Evolutionary conservation across 2,329 filamentous ascomycete genomes (phyloP).

Genomic region (Rhynchosporium secalis): DNA sequence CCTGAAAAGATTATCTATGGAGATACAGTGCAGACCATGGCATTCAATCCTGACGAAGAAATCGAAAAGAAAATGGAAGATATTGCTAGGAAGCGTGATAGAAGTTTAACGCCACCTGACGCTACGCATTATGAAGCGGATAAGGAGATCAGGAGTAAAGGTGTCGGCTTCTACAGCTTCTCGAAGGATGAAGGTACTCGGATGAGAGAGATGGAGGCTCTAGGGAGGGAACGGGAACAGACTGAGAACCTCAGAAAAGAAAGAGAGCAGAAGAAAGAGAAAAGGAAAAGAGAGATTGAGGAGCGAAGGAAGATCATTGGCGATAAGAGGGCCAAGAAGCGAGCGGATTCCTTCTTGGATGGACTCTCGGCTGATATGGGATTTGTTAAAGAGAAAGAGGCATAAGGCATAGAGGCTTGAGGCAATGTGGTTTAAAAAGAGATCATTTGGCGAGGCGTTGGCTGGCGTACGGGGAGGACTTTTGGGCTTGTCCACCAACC

Average conservation of each 20-base stretch:
- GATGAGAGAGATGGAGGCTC: constrained; percentile 69
- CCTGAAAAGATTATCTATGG: constrained; percentile 79
- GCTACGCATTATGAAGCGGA: constrained; percentile 83
- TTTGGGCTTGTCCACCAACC: too few relatives aligned
- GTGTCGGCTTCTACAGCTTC: constrained; percentile 90
- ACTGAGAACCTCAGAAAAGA: constrained; percentile 51
- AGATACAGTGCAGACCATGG: constrained; percentile 77
- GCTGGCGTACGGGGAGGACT: not conserved
- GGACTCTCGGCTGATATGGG: constrained; percentile 47
- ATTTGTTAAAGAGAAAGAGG: constrained; percentile 2
- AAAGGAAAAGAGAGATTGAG: constrained; percentile 64
- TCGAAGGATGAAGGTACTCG: constrained; percentile 69
- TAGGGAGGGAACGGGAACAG: constrained; percentile 69
- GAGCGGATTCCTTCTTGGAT: constrained; percentile 73
- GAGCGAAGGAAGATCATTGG: constrained; percentile 46
- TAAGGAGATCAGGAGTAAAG: constrained; percentile 81
- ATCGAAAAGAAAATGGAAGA: constrained; percentile 70
- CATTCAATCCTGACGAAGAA: constrained; percentile 74
- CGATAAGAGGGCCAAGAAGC: constrained; percentile 60
- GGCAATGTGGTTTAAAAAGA: not conserved
- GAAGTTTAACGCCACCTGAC: constrained; percentile 75
- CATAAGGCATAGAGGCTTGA: not conserved
- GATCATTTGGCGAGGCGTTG: constrained; percentile 13
- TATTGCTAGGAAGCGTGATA: constrained; percentile 75
- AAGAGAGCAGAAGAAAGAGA: constrained; percentile 57